These are phyloP conservation scores for Penstemon barbatus DNA, from an alignment of 257 asterid genomes.

Conservation along the genomic window DNA sequence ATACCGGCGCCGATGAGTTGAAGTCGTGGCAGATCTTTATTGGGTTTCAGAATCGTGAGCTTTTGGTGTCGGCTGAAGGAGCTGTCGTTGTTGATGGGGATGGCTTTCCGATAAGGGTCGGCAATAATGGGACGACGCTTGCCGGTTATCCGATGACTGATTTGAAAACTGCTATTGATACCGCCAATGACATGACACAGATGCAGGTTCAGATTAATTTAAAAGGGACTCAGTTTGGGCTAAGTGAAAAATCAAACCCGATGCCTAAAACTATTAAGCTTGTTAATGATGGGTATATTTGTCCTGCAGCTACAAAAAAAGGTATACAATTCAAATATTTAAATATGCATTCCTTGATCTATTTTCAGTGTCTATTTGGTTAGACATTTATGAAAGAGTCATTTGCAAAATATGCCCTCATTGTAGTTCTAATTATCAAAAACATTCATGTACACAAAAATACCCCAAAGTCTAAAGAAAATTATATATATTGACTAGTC, in stretches of 20 bases:
- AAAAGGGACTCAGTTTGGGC: conserved; percentile 78
- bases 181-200: conserved; percentile 71
- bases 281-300: conserved; percentile 66
- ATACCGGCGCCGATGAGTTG: conserved; percentile 63
- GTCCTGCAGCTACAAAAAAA: conserved; percentile 57
- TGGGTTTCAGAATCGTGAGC: conserved; percentile 69
- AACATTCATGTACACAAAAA: no score
- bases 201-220: conserved; percentile 58
- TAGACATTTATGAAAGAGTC: no score
- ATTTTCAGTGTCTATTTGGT: no score
- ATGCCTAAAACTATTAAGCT: conserved; percentile 79
- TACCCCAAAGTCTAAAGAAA: no score
- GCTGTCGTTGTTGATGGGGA: conserved; percentile 59
- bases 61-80: conserved; percentile 76
- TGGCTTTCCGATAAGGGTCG: conserved; percentile 53
- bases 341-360: no score
- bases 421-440: no score
- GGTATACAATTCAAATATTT: conserved; percentile 25
- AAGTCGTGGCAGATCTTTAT: conserved; percentile 67
- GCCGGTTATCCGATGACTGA: conserved; percentile 76
- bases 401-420: no score
- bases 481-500: no score
- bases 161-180: conserved; percentile 84
- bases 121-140: conserved; percentile 65
- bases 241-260: conserved; percentile 42